phyloP scores from a whole-genome alignment of 441 rosid genomes.

The Hura crepitans region DNA sequence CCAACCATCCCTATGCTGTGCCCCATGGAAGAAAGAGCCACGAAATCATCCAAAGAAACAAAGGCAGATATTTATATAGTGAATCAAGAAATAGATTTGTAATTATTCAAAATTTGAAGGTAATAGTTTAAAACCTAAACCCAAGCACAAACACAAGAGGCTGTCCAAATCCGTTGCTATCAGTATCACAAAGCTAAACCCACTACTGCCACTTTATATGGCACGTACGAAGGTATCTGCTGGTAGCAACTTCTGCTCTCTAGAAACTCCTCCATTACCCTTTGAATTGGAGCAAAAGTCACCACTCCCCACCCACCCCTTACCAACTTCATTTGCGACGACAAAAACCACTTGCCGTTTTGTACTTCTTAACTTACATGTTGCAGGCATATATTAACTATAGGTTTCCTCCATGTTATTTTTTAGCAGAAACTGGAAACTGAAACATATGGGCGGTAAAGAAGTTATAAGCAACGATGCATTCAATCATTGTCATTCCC shows the following conservation, averaged over 20 bases:
- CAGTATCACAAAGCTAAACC: slow-evolving; percentile 26
- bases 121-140: slow-evolving; percentile 5
- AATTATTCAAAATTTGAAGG: slow-evolving; percentile 13
- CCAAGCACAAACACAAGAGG: slow-evolving; percentile 3
- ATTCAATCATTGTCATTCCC: too few species aligned
- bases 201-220: slow-evolving; percentile 12
- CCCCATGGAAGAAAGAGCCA: slow-evolving; percentile 12
- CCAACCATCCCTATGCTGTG: not conserved
- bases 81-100: not conserved
- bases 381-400: not conserved
- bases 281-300: slow-evolving; percentile 26
- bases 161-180: slow-evolving; percentile 30
- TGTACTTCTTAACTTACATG: not conserved
- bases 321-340: slow-evolving; percentile 30
- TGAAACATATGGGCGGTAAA: too few species aligned
- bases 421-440: too few species aligned
- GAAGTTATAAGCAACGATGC: not conserved
- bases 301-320: not conserved
- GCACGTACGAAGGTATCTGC: slow-evolving; percentile 18
- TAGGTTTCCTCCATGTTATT: too few species aligned
- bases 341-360: not conserved
- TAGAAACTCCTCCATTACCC: slow-evolving; percentile 17
- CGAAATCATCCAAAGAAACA: not conserved
- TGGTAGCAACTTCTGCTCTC: slow-evolving; percentile 23
- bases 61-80: not conserved